phyloP scores from a whole-genome alignment of 1,139 yeast species.

The Meyerozyma sp. region DNA sequence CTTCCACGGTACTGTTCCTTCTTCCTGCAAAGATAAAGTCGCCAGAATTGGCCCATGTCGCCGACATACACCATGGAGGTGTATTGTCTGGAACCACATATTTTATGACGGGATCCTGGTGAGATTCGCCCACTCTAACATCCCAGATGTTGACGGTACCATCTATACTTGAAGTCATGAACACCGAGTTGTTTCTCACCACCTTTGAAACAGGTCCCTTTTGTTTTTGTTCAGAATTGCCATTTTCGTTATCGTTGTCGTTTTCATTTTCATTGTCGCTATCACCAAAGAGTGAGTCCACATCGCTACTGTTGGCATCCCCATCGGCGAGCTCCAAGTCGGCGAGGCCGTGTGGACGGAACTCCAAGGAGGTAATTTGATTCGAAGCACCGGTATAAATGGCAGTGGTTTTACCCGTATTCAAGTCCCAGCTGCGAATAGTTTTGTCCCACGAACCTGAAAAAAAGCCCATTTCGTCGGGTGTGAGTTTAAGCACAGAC shows the following conservation, averaged over 20 bases:
- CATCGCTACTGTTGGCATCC: constrained; percentile 1
- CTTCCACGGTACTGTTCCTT: constrained; percentile 85
- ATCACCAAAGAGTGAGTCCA: constrained; percentile 74
- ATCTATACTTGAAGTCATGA: constrained; percentile 78
- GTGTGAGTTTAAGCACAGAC: constrained; percentile 61
- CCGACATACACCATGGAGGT: constrained; percentile 96
- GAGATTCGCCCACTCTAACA: constrained; percentile 41
- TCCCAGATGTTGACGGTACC: constrained; percentile 88
- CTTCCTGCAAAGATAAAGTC: constrained; percentile 78
- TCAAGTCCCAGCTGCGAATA: constrained; percentile 78
- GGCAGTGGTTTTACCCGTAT: constrained; percentile 56
- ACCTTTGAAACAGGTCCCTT: constrained; percentile 17
- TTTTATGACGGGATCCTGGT: constrained; percentile 38
- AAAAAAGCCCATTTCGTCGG: constrained; percentile 54
- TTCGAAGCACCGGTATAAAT: constrained; percentile 57
- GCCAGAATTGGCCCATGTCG: constrained; percentile 88
- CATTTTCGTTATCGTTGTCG: constrained; percentile 4
- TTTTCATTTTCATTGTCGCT: constrained; percentile 37
- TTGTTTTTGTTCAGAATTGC: neutral
- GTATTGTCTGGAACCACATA: constrained; percentile 58
- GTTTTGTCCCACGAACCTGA: constrained; percentile 91
- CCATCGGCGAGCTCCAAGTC: constrained; percentile 18
- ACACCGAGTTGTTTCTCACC: constrained; percentile 49
- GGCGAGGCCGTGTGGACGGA: constrained; percentile 67
- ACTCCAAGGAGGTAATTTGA: constrained; percentile 73